phyloP scores from a whole-genome alignment of 2,329 filamentous ascomycete genomes.

The Colletotrichum truncatum region DNA sequence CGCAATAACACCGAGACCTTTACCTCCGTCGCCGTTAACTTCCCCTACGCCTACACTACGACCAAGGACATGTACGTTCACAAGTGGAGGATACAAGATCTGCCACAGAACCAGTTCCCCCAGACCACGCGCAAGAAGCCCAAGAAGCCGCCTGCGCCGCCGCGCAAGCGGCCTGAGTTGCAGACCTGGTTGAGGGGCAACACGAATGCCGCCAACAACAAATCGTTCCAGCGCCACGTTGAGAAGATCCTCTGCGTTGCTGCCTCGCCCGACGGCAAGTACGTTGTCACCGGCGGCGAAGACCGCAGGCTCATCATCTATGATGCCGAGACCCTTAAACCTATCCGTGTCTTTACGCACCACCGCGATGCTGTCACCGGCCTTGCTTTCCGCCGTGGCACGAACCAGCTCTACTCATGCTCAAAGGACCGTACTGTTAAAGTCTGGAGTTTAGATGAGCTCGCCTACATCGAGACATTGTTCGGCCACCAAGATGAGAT shows the following conservation, averaged over 20 bases:
- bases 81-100: conserved; percentile 86
- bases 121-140: conserved; percentile 65
- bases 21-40: conserved; percentile 81
- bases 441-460: conserved; percentile 90
- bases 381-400: conserved; percentile 85
- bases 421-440: conserved; percentile 95
- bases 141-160: conserved; percentile 66
- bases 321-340: conserved; percentile 81
- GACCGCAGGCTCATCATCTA: conserved; percentile 89
- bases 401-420: conserved; percentile 91
- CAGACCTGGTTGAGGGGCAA: conserved; percentile 72
- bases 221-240: conserved; percentile 79
- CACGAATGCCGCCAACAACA: conserved; percentile 67
- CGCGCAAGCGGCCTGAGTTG: conserved; percentile 69
- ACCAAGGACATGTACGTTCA: conserved; percentile 85
- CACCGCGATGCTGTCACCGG: conserved; percentile 90
- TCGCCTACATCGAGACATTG: conserved; percentile 94
- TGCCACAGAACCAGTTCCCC: conserved; percentile 67
- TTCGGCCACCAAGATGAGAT: conserved; percentile 97
- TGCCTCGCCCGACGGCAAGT: conserved; percentile 89
- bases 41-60: conserved; percentile 87
- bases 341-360: conserved; percentile 86
- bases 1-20: conserved; percentile 80
- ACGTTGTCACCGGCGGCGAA: conserved; percentile 86
- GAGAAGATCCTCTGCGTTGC: conserved; percentile 84